A percentile compares a stretch with the other conserved stretches of the same genome.
phyloP scores from a whole-genome alignment of 2,329 filamentous ascomycete genomes.

The Penicillium sp. region DNA sequence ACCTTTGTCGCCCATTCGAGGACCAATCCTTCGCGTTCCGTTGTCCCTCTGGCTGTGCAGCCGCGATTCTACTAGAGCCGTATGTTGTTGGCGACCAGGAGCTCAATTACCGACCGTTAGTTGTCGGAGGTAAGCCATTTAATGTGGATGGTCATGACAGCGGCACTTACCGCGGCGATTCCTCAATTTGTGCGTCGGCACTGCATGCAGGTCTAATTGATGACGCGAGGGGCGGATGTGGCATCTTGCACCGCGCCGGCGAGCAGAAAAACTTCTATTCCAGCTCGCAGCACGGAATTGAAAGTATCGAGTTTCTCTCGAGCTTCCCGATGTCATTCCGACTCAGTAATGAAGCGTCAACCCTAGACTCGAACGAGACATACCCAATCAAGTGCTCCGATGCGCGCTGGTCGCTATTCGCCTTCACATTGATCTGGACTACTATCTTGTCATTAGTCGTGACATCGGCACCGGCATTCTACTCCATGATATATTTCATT shows the following conservation, averaged over 20 bases:
- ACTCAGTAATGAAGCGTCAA: constrained; percentile 13
- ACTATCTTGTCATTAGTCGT: constrained; percentile 56
- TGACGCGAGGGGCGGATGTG: constrained; percentile 55
- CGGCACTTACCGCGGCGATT: constrained; percentile 57
- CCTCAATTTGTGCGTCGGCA: constrained; percentile 59
- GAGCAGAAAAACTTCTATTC: constrained; percentile 48
- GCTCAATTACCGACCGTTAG: constrained; percentile 53
- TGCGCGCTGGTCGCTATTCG: constrained; percentile 57
- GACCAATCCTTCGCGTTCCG: constrained; percentile 54
- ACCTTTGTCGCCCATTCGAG: constrained; percentile 56
- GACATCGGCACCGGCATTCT: constrained; percentile 55
- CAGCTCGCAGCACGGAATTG: constrained; percentile 49
- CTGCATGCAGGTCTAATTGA: constrained; percentile 58
- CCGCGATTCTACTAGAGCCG: constrained; percentile 51
- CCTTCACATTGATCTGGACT: constrained; percentile 54
- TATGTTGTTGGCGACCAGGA: constrained; percentile 57
- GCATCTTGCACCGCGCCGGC: constrained; percentile 52
- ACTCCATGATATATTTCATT: constrained; percentile 52
- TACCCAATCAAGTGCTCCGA: constrained; percentile 48
- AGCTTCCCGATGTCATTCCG: constrained; percentile 57
- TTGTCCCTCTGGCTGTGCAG: constrained; percentile 57
- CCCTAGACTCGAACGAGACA: constrained; percentile 24
- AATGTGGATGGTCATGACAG: constrained; percentile 37
- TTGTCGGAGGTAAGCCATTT: constrained; percentile 52
- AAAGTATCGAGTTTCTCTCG: constrained; percentile 52